Evolutionary conservation across 345 rosid species (phyloP), one percentile per base, ranked within the genome.

Genomic region (Cardiospermum halicacabum): DNA sequence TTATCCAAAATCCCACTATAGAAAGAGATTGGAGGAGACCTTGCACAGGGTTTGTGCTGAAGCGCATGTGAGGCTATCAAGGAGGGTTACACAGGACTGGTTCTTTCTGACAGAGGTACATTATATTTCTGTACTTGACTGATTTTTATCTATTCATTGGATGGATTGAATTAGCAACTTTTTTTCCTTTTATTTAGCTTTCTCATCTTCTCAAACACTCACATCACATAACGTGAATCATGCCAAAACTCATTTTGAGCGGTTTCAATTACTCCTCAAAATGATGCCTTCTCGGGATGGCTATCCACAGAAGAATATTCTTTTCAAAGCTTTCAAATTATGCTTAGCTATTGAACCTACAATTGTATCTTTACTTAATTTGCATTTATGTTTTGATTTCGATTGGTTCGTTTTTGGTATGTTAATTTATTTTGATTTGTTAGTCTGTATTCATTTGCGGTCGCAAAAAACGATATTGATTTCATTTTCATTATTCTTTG

Each of bases 241-340:
- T 53, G 96, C 99, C 37, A 94, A 94, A 68, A 80, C 90, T 67
- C 99, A 94, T 65, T 89, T 94, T 5, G 99, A 94, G 71, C 92
- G 96, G 56, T 79, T 86, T 56, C 89, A 88, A 56, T 65, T 88
- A 50, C 87, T 88, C 43, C 80, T 88, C 59, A 91, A 87, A 36
- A 76, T 91, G 0, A 83, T 89, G 19, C 99, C 99, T 25, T 91
- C 97, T 21, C 91, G 89, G 13, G 83, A 93, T 4, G 79, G 87
- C 64, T 78, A 89, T 71, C 86, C 89, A n/a, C 96, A 89, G 74
- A 92, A 91, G 55, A 84, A 84, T 64, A 84, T 87, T 53, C 82
- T 94, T 30, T 71, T 60, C 65, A 92, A 86, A 71, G 75, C 25
- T 18, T 24, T 15, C 0, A 13, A 7, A 62, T 25, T 12, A 5